Conservation (phyloP, 345 rosid species). For the Psidium friedrichsthalianum region DNA sequence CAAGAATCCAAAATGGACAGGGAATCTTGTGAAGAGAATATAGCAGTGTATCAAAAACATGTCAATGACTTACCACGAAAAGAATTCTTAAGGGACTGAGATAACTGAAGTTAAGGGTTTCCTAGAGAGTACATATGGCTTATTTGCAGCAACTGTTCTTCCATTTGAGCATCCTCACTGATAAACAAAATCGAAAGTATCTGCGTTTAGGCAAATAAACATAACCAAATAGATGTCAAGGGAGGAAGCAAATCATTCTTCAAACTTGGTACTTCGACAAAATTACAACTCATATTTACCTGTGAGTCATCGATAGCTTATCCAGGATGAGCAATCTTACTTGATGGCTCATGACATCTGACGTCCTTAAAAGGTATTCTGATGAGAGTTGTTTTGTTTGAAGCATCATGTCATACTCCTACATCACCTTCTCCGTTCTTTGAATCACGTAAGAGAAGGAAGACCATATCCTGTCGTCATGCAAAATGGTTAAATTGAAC, state of each 20-base stretch:
- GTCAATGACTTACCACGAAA: neutral
- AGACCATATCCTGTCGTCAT: too few species aligned
- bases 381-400: too few species aligned
- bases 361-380: too few species aligned
- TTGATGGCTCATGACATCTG: too few species aligned
- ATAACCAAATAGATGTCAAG: neutral
- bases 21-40: neutral
- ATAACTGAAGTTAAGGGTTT: neutral
- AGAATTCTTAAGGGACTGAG: neutral
- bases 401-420: too few species aligned
- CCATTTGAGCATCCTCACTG: neutral
- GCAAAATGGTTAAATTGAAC: too few species aligned
- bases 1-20: neutral
- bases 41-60: neutral
- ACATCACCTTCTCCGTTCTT: too few species aligned
- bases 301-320: too few species aligned
- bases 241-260: neutral
- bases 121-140: neutral
- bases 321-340: too few species aligned
- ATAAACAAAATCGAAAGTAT: neutral
- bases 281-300: neutral
- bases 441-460: too few species aligned
- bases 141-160: neutral
- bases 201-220: neutral
- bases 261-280: neutral